These are phyloP conservation scores for Clavariopsis aquatica DNA, from an alignment of 495 filamentous ascomycete species.

Conservation along the genomic window DNA sequence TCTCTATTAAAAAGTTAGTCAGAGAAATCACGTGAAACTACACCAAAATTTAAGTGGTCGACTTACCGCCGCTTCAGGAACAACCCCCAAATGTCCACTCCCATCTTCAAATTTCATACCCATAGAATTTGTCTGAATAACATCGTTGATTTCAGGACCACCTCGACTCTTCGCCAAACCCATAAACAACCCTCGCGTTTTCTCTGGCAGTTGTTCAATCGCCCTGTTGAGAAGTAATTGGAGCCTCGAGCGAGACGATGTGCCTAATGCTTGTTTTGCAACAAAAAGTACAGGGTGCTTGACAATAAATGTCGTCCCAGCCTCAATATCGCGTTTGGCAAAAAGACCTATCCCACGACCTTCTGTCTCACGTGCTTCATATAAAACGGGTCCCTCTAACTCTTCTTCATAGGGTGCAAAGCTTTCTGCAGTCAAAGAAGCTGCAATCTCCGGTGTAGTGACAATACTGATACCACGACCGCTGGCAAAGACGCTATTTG, in stretches of 20 bases:
- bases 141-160: constrained; percentile 16
- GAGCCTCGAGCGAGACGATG: neutral
- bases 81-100: constrained; percentile 17
- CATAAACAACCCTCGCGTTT: constrained; percentile 9
- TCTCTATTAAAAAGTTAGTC: constrained; percentile 11
- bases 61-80: constrained; percentile 34
- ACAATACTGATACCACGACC: constrained; percentile 27
- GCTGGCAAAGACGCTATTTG: constrained; percentile 8
- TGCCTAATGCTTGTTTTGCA: constrained; percentile 1
- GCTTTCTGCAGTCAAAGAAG: neutral
- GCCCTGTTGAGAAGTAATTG: constrained; percentile 9
- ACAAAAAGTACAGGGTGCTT: constrained; percentile 24
- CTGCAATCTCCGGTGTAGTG: constrained; percentile 25
- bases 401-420: constrained; percentile 18
- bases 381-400: neutral
- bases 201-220: constrained; percentile 16
- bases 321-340: constrained; percentile 6
- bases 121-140: constrained; percentile 27
- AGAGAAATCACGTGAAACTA: neutral
- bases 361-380: constrained; percentile 13
- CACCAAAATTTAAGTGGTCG: too few species aligned
- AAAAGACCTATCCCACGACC: constrained; percentile 23
- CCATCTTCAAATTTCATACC: constrained; percentile 18
- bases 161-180: constrained; percentile 19
- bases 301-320: constrained; percentile 15